Evolutionary conservation across 2,329 filamentous ascomycete species (phyloP).

Genomic region (Neonectria magnoliae): DNA sequence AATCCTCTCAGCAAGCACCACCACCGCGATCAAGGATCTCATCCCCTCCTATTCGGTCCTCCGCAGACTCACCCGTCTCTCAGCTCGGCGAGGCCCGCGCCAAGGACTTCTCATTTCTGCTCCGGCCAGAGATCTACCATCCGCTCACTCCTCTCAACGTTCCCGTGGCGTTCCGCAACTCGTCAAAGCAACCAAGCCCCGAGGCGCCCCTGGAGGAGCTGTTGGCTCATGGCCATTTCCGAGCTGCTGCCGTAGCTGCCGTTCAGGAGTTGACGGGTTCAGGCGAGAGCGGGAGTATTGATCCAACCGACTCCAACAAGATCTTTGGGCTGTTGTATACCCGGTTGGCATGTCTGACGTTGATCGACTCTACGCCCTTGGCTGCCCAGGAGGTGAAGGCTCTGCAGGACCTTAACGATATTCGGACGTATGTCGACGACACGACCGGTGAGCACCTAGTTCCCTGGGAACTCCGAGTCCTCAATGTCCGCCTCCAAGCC

Average conservation of each 20-base stretch:
- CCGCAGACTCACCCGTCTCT: conserved; percentile 41
- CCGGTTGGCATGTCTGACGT: conserved; percentile 81
- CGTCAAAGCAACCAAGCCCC: conserved; percentile 69
- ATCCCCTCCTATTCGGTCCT: conserved; percentile 39
- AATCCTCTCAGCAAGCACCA: conserved; percentile 27
- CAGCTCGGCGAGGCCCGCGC: conserved; percentile 45
- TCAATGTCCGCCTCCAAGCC: conserved; percentile 85
- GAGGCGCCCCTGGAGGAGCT: conserved; percentile 75
- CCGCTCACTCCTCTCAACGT: conserved; percentile 73
- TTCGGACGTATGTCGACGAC: conserved; percentile 65
- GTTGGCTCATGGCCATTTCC: conserved; percentile 78
- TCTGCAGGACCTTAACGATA: conserved; percentile 69
- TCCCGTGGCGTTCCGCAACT: conserved; percentile 74
- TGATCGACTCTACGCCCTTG: conserved; percentile 77
- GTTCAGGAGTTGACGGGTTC: conserved; percentile 68
- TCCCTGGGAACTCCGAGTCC: conserved; percentile 86
- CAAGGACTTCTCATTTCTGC: conserved; percentile 83
- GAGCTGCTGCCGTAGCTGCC: conserved; percentile 77
- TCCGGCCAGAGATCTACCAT: conserved; percentile 85
- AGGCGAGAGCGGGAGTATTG: conserved; percentile 53
- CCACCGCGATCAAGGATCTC: conserved; percentile 37
- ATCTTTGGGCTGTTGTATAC: conserved; percentile 85
- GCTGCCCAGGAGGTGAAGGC: conserved; percentile 74
- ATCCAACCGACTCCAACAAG: conserved; percentile 66
- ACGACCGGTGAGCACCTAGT: conserved; percentile 71